Evolutionary conservation across 2,329 filamentous ascomycete species (phyloP), one percentile per base, ranked within the genome.

Genomic region (Xylaria sp.): DNA sequence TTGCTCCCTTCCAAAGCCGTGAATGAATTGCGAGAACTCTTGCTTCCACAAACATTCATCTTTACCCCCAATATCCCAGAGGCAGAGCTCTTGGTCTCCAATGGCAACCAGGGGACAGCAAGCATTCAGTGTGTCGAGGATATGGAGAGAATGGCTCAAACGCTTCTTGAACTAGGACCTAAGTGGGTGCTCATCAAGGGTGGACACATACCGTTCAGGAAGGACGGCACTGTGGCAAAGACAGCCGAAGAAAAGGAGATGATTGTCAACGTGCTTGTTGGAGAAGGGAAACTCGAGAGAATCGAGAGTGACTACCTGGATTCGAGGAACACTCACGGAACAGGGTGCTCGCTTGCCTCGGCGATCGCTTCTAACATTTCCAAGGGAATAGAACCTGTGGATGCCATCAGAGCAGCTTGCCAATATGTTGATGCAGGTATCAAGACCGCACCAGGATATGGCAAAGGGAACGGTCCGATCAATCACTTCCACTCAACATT

Each of bases 291-390:
- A n/a, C 71, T 81, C 0, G 77, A 84, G 1, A 75, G 85, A 38
- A 81, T 96, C 44, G 81, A 92, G 70, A 89, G 85, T 38, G 78
- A 80, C 4, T 97, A 89, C 67, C 79, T 91, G 58, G 74, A 79
- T 8, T 91, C 88, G 7, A 87, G 79, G 55, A 93, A 93, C 67
- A 97, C 93, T 0, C 94, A 99, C 66, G 94, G 94, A 1, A 97
- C 94, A 0, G 94, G 94, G 3, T 99, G 94, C 69, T 95, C 92
- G 8, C 80, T 97, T 55, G 94, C 94, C 39, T 96, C 89, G 57
- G 88, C 89, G 2, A 89, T 92, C 64, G 86, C 89, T 1, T 87
- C 87, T n/a, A 88, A 89, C 56, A 71, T 92, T 7, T 80, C 88
- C 13, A 81, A 76, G 48, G 86, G 85, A 0, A 68, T 82, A 44